These are phyloP conservation scores for Salix arbutifolia DNA, from an alignment of 345 rosid genomes.

Conservation along the genomic window DNA sequence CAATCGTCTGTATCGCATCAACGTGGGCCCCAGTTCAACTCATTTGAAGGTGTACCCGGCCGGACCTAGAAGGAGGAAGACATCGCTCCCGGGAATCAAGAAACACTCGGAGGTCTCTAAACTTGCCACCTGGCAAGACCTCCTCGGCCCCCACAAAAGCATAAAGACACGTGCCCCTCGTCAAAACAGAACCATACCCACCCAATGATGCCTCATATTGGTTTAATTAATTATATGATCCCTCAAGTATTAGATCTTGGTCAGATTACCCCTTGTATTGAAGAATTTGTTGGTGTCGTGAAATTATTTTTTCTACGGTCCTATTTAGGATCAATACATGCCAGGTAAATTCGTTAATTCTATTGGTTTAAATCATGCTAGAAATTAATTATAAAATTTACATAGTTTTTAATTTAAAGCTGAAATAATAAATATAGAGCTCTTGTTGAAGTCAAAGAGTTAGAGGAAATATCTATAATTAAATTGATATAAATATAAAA, in stretches of 20 bases:
- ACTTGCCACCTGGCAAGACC: constrained; percentile 16
- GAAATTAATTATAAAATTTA: too few species aligned
- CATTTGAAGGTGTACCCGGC: neutral
- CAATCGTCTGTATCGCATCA: neutral
- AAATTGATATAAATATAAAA: too few species aligned
- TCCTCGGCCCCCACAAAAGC: neutral
- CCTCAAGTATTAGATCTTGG: neutral
- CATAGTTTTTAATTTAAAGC: too few species aligned
- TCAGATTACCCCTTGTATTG: neutral
- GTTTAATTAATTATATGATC: neutral
- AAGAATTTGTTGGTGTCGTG: too few species aligned
- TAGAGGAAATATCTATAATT: too few species aligned
- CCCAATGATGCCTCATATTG: neutral
- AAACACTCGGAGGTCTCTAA: neutral
- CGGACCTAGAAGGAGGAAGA: neutral
- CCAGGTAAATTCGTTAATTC: too few species aligned
- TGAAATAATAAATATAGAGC: too few species aligned
- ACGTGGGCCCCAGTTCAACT: neutral
- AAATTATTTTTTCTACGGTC: too few species aligned
- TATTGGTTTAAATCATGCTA: too few species aligned
- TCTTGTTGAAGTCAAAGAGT: too few species aligned
- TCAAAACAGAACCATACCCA: neutral
- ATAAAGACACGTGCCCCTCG: constrained; percentile 22
- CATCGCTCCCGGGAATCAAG: neutral
- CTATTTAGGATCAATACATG: too few species aligned